Percentiles rank a stretch among this genome's conserved stretches.
Conservation (phyloP, 2,329 filamentous ascomycete species). For the Atkinsonella hypoxylon region DNA sequence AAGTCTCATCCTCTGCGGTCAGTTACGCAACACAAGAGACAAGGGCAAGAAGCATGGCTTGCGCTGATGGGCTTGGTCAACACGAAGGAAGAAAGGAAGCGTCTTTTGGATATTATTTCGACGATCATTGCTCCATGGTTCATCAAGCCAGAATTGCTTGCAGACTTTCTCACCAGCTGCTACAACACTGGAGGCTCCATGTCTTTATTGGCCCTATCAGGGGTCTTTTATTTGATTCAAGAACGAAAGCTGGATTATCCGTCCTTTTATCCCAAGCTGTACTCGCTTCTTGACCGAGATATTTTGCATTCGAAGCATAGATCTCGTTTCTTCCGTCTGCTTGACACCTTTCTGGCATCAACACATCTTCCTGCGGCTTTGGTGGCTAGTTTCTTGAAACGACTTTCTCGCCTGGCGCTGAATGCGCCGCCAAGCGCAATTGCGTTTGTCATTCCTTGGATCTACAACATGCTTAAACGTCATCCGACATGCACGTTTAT, state of each 20-base stretch:
- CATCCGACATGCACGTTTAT: constrained; percentile 92
- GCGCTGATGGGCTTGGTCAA: constrained; percentile 58
- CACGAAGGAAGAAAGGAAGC: constrained; percentile 64
- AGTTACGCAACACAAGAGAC: constrained; percentile 59
- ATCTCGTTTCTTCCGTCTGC: constrained; percentile 80
- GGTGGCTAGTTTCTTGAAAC: constrained; percentile 92
- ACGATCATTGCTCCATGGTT: constrained; percentile 82
- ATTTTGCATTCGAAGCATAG: constrained; percentile 90
- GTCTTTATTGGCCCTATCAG: constrained; percentile 78
- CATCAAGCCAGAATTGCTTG: constrained; percentile 71
- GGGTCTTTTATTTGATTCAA: constrained; percentile 89
- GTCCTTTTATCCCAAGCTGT: constrained; percentile 85
- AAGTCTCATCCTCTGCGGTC: constrained; percentile 56
- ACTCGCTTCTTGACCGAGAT: constrained; percentile 76
- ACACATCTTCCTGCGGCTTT: constrained; percentile 85
- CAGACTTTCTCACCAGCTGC: constrained; percentile 94
- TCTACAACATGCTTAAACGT: constrained; percentile 85
- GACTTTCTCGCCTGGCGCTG: constrained; percentile 73
- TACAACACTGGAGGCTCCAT: constrained; percentile 80
- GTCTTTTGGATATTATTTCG: constrained; percentile 62
- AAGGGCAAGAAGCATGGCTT: constrained; percentile 80
- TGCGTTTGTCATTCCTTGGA: constrained; percentile 80
- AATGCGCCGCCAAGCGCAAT: constrained; percentile 82
- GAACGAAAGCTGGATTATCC: constrained; percentile 94
- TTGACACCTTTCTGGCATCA: constrained; percentile 82